A percentile compares a stretch with the other conserved stretches of the same genome.
These are phyloP conservation scores for Macroventuria anomochaeta DNA, from an alignment of 2,329 filamentous ascomycete species.

Conservation along the genomic window DNA sequence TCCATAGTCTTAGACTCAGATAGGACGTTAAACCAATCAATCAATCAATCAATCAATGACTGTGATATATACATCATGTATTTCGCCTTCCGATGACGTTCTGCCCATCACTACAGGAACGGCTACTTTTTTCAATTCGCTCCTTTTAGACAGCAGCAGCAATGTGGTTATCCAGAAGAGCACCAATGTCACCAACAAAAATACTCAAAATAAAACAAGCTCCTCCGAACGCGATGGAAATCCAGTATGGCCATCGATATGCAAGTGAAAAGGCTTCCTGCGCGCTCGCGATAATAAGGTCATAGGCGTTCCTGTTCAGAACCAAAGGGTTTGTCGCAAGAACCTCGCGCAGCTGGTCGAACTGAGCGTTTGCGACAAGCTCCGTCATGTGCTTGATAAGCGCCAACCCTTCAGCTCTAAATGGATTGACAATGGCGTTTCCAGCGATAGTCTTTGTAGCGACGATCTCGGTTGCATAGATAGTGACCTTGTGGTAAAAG, in stretches of 20 bases:
- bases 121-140: no score
- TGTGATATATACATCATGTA: no score
- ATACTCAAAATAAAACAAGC: slow-evolving; percentile 63
- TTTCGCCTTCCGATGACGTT: no score
- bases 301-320: slow-evolving; percentile 52
- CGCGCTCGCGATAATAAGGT: slow-evolving; percentile 59
- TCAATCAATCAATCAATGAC: no score
- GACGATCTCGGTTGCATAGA: slow-evolving; percentile 28
- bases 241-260: slow-evolving; percentile 68
- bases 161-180: slow-evolving; percentile 28
- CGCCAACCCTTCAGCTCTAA: slow-evolving; percentile 49
- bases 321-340: slow-evolving; percentile 55
- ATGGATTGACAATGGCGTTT: slow-evolving; percentile 53
- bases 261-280: slow-evolving; percentile 63
- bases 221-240: slow-evolving; percentile 67
- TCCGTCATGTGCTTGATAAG: slow-evolving; percentile 55
- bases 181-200: slow-evolving; percentile 64
- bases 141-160: slow-evolving; percentile 10
- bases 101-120: no score
- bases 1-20: no score
- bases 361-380: slow-evolving; percentile 52
- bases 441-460: slow-evolving; percentile 56
- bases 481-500: slow-evolving; percentile 36
- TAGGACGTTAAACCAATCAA: no score
- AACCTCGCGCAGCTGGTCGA: slow-evolving; percentile 48